phyloP scores from a whole-genome alignment of 257 asterid genomes.

The Capsicum pubescens region DNA sequence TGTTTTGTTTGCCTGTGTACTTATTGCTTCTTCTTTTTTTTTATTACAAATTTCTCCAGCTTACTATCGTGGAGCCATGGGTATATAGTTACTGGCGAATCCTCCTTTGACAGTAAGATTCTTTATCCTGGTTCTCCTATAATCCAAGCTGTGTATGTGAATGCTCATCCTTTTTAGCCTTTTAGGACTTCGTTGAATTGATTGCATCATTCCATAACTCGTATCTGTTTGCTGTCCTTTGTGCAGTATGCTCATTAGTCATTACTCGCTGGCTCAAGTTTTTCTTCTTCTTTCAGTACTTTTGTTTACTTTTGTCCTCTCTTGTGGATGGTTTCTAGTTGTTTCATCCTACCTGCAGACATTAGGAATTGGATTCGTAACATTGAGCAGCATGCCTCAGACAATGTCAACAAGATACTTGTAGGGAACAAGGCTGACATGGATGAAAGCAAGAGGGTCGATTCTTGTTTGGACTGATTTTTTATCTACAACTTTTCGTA shows the following conservation, averaged over 20 bases:
- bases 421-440: conserved; percentile 57
- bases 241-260: not conserved
- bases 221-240: not conserved
- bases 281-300: not conserved
- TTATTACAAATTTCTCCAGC: conserved; percentile 37
- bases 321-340: not conserved
- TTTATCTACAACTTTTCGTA: not conserved
- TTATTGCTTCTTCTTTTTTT: not conserved
- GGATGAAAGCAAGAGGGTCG: conserved; percentile 58
- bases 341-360: conserved; percentile 35
- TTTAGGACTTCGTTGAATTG: not conserved
- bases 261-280: not conserved
- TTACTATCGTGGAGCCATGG: conserved; percentile 59
- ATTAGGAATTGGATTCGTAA: conserved; percentile 56
- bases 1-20: not conserved
- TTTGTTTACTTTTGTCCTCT: not conserved
- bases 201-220: not conserved
- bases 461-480: not conserved
- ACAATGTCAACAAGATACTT: conserved; percentile 53
- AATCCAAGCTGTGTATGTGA: not conserved
- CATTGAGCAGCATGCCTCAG: conserved; percentile 58
- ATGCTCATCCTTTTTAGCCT: not conserved
- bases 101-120: conserved; percentile 54
- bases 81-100: conserved; percentile 54
- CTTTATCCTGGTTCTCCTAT: conserved; percentile 14